Conservation (phyloP, 2,329 filamentous ascomycete genomes). For the Thelonectria rubi region DNA sequence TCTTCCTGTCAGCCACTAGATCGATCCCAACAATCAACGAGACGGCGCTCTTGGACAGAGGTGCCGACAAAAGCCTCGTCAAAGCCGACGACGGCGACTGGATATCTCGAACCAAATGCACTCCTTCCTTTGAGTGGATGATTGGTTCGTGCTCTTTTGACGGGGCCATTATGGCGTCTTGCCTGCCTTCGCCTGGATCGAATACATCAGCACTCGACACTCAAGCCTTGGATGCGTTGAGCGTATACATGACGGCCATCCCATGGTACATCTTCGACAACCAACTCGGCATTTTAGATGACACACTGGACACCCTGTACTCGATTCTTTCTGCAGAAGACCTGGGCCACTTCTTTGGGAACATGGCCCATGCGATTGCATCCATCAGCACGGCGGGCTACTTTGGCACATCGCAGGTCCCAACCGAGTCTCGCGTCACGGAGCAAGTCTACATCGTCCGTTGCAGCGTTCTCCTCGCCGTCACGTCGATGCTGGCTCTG, state of each 20-base stretch:
- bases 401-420: constrained; percentile 31
- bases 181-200: neutral
- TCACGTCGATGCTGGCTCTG: constrained; percentile 25
- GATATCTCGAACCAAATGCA: constrained; percentile 34
- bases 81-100: constrained; percentile 29
- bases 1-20: constrained; percentile 30
- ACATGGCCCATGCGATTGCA: constrained; percentile 35
- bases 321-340: constrained; percentile 34
- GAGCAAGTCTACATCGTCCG: constrained; percentile 34
- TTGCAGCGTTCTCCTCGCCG: constrained; percentile 31
- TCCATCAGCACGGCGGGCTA: constrained; percentile 35
- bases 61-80: constrained; percentile 28
- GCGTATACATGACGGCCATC: constrained; percentile 36
- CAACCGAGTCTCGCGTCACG: constrained; percentile 13
- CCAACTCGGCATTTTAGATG: constrained; percentile 27
- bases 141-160: constrained; percentile 34
- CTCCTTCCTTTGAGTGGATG: constrained; percentile 27
- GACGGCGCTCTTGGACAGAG: constrained; percentile 21
- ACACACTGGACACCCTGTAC: constrained; percentile 32
- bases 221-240: constrained; percentile 22
- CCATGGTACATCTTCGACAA: constrained; percentile 35
- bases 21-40: constrained; percentile 32
- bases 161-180: constrained; percentile 32
- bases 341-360: constrained; percentile 32
- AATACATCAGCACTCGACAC: constrained; percentile 31